Conservation (phyloP, 73 alveolate genomes). For the Paramecium primaurelia region DNA sequence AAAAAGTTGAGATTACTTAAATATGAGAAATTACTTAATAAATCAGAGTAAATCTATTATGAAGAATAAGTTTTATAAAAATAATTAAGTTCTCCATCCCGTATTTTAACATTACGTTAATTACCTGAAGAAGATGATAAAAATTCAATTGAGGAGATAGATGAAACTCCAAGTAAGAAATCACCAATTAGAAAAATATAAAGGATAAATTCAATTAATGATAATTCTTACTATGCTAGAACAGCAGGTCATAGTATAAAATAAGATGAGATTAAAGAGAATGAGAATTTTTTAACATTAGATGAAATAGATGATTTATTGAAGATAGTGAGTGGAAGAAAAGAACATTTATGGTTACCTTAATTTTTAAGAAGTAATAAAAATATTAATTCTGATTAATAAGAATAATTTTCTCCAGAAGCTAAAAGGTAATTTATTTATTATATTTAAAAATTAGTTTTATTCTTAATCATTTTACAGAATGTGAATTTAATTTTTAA, state of each 20-base stretch:
- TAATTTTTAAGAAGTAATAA: constrained; percentile 16
- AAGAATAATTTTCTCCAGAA: constrained; percentile 12
- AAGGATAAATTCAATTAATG: not conserved
- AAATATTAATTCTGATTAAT: not conserved
- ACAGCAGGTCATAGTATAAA: not conserved
- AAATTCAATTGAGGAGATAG: not conserved
- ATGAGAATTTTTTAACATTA: not conserved
- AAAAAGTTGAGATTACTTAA: not conserved
- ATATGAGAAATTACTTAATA: not conserved
- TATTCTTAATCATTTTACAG: constrained; percentile 38
- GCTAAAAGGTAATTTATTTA: not conserved
- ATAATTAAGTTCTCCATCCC: not conserved
- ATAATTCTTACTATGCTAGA: not conserved
- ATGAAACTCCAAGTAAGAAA: not conserved
- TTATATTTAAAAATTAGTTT: not conserved
- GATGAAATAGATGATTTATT: constrained; percentile 32
- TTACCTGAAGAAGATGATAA: not conserved
- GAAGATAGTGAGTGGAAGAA: not conserved
- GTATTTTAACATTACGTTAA: not conserved
- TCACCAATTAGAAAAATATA: not conserved
- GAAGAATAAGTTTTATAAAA: not conserved
- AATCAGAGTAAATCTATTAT: not conserved
- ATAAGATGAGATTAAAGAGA: not conserved
- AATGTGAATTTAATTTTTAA: constrained; percentile 2
- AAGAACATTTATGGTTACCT: constrained; percentile 20